Evolutionary conservation across 495 filamentous ascomycete species (phyloP).

Genomic region (Saxispiralis lemnorum): DNA sequence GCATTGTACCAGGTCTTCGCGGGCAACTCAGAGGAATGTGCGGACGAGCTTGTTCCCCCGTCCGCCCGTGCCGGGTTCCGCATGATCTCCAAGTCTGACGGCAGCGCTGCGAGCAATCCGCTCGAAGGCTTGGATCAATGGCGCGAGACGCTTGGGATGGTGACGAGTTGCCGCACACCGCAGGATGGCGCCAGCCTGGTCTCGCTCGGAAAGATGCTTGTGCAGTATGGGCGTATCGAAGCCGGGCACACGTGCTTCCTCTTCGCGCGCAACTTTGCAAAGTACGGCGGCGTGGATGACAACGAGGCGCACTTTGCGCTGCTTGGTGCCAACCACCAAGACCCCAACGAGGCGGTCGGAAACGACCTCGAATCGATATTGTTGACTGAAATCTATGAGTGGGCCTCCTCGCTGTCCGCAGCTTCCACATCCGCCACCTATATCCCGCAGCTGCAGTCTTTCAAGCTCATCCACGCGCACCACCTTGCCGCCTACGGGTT

Average conservation of each 20-base stretch:
- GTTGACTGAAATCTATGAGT: conserved; percentile 87
- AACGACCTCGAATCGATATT: conserved; percentile 69
- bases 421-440: conserved; percentile 31
- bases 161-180: conserved; percentile 69
- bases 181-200: conserved; percentile 61
- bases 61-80: conserved; percentile 84
- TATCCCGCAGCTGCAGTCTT: conserved; percentile 63
- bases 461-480: conserved; percentile 76
- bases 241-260: conserved; percentile 80
- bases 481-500: conserved; percentile 68
- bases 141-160: conserved; percentile 72
- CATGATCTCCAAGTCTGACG: conserved; percentile 55
- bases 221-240: conserved; percentile 70
- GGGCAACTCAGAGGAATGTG: conserved; percentile 81
- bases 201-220: conserved; percentile 67
- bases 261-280: conserved; percentile 34
- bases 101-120: conserved; percentile 47
- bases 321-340: conserved; percentile 62
- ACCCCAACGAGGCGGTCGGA: conserved; percentile 41
- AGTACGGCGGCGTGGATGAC: conserved; percentile 76
- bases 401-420: conserved; percentile 46
- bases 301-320: conserved; percentile 59
- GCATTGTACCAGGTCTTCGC: conserved; percentile 85
- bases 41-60: conserved; percentile 90
- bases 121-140: conserved; percentile 78